Evolutionary conservation across 345 rosid genomes (phyloP).

Genomic region (Turnera subulata): DNA sequence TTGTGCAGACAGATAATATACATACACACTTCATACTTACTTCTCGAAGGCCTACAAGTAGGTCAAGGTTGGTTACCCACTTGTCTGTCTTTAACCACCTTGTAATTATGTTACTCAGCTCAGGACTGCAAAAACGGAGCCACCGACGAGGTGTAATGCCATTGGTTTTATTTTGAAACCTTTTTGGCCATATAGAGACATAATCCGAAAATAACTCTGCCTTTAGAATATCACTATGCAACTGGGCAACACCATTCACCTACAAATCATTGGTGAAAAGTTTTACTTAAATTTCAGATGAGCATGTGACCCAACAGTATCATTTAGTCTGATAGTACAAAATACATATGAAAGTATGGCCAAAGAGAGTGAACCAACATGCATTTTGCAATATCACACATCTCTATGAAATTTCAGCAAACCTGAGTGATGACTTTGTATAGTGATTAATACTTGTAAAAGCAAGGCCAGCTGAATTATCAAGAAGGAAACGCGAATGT

Average conservation of each 20-base stretch:
- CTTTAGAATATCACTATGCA: constrained; percentile 92
- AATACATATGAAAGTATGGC: no score
- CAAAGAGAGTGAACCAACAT: no score
- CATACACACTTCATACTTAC: constrained; percentile 33
- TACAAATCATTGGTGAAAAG: constrained; percentile 20
- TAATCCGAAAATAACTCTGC: constrained; percentile 86
- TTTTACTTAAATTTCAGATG: no score
- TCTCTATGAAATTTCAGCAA: no score
- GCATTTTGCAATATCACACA: no score
- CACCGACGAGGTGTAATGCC: constrained; percentile 98
- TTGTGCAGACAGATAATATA: background rate
- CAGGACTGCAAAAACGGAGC: constrained; percentile 95
- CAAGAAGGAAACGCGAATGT: no score
- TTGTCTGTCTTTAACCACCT: constrained; percentile 85
- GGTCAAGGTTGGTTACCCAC: constrained; percentile 88
- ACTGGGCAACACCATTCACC: constrained; percentile 98
- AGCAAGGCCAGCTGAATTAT: no score
- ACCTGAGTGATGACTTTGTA: no score
- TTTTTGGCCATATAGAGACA: constrained; percentile 86
- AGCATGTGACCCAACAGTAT: no score
- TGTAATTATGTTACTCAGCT: constrained; percentile 86
- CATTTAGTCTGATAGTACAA: no score
- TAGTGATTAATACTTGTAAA: no score
- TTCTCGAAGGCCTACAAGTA: constrained; percentile 74
- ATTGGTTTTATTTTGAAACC: constrained; percentile 94